A percentile compares a stretch with the other conserved stretches of the same genome.
Conservation (phyloP, 1,284 basidiomycete genomes). For the Puccinia hordei region DNA sequence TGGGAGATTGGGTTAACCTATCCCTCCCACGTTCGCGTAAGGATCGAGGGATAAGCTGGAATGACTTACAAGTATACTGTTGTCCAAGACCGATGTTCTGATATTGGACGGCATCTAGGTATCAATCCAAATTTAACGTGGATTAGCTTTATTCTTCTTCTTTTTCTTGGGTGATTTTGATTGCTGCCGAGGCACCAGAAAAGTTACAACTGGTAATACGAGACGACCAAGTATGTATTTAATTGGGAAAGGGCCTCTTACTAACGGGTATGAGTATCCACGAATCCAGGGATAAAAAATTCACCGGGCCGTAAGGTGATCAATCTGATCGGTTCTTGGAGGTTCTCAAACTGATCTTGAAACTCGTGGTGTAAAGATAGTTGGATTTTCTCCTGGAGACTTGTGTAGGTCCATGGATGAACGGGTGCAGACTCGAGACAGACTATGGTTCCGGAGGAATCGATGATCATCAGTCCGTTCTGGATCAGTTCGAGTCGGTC, state of each 20-base stretch:
- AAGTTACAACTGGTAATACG: background rate
- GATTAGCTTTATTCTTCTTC: too few species aligned
- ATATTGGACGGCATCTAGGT: constrained; percentile 50
- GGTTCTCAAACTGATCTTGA: background rate
- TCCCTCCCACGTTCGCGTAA: background rate
- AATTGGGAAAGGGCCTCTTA: background rate
- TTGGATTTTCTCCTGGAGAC: background rate
- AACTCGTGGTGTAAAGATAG: background rate
- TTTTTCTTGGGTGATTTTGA: background rate
- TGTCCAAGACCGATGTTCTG: constrained; percentile 58
- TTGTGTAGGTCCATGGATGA: background rate
- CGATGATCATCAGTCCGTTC: constrained; percentile 31
- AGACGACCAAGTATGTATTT: background rate
- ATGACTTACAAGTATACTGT: constrained; percentile 55
- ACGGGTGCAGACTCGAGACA: constrained; percentile 20
- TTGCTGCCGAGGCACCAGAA: background rate
- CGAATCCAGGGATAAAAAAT: constrained; percentile 58
- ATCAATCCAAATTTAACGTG: background rate
- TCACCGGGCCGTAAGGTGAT: constrained; percentile 54
- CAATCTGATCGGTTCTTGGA: constrained; percentile 34
- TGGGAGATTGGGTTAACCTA: background rate
- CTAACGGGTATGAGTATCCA: constrained; percentile 57
- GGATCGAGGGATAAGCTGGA: background rate
- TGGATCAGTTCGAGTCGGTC: constrained; percentile 20
- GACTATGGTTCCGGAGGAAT: constrained; percentile 19